phyloP scores from a whole-genome alignment of 768 basidiomycete genomes.

The Rhodotorula paludigena region DNA sequence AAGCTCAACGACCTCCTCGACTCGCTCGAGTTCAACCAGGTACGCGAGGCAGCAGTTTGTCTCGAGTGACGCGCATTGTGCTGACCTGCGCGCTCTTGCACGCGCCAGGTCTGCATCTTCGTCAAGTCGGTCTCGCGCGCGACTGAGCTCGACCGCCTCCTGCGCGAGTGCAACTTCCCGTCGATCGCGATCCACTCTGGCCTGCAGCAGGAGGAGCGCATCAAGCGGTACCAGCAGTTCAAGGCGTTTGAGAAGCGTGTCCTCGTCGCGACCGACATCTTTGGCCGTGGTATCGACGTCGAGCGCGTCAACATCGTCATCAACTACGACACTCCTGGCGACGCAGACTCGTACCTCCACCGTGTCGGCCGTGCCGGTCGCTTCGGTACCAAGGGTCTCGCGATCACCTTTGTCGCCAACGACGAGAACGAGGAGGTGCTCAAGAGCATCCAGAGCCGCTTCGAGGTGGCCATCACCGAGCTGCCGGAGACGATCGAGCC shows the following conservation, averaged over 20 bases:
- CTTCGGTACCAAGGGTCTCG: constrained; percentile 98
- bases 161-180: constrained; percentile 97
- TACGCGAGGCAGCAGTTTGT: too few relatives aligned
- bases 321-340: constrained; percentile 96
- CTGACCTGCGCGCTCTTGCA: background rate
- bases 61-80: too few relatives aligned
- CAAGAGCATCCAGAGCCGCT: constrained; percentile 86
- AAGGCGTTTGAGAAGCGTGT: constrained; percentile 99
- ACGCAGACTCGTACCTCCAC: constrained; percentile 97
- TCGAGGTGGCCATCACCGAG: constrained; percentile 94
- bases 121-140: constrained; percentile 97
- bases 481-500: constrained; percentile 90
- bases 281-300: constrained; percentile 98
- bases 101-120: constrained; percentile 89
- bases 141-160: constrained; percentile 88
- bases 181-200: constrained; percentile 96
- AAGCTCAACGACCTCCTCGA: constrained; percentile 94
- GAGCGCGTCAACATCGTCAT: constrained; percentile 97
- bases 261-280: constrained; percentile 96
- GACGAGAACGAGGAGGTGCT: constrained; percentile 92
- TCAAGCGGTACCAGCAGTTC: constrained; percentile 92
- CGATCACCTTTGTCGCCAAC: constrained; percentile 90
- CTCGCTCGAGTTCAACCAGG: constrained; percentile 96
- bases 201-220: constrained; percentile 90
- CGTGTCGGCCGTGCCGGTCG: constrained; percentile 98